Evolutionary conservation across 805 yeast species (phyloP).

Genomic region (Cyberlindnera bimundalis): DNA sequence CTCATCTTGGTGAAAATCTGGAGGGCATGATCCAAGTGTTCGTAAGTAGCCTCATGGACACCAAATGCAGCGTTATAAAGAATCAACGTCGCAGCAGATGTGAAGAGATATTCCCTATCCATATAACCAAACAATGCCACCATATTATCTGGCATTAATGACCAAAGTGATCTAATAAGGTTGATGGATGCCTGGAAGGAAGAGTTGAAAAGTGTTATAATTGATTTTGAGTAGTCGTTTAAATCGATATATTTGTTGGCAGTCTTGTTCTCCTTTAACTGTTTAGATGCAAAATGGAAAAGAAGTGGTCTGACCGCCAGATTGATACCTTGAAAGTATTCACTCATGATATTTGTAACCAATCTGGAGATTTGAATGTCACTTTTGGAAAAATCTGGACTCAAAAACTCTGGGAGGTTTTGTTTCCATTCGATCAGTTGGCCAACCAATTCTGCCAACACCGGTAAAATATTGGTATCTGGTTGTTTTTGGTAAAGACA

Average conservation of each 20-base stretch:
- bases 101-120: constrained; percentile 80
- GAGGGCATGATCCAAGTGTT: constrained; percentile 70
- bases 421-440: constrained; percentile 66
- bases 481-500: constrained; percentile 74
- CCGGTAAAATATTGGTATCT: constrained; percentile 69
- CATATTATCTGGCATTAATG: constrained; percentile 70
- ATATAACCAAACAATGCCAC: constrained; percentile 84
- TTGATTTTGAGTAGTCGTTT: constrained; percentile 62
- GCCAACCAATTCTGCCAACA: constrained; percentile 65
- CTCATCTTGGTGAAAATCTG: constrained; percentile 70
- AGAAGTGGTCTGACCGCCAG: constrained; percentile 73
- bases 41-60: constrained; percentile 69
- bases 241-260: constrained; percentile 57
- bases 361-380: constrained; percentile 57
- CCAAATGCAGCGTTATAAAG: constrained; percentile 79
- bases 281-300: constrained; percentile 71
- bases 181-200: constrained; percentile 80
- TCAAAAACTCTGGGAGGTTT: constrained; percentile 58
- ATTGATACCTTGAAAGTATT: constrained; percentile 79
- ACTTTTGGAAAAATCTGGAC: constrained; percentile 56
- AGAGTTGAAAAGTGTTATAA: constrained; percentile 66
- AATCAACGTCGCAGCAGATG: constrained; percentile 70
- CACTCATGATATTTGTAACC: constrained; percentile 74
- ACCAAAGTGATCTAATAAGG: constrained; percentile 71
- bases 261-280: constrained; percentile 47